Base-by-base conservation (phyloP, 768 basidiomycete species). In the Galerina marginata region DNA sequence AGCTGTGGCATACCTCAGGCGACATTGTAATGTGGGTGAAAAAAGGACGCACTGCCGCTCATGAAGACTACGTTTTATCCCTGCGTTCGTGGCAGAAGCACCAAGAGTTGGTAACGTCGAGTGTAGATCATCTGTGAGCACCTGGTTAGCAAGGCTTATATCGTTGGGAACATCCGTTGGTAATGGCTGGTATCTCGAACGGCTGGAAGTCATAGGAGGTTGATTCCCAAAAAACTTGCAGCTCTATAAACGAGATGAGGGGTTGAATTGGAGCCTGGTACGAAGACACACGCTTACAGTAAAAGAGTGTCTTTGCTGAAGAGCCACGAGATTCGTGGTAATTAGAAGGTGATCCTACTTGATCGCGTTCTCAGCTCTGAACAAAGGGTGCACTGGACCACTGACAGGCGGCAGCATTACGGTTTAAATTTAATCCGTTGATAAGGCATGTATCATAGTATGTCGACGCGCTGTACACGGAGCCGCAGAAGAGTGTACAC, bases 41-140 rank as follows among this genome's bases (percentile, higher is more conserved):
- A 42, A 29, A 6, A n/a, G 11, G 33, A 69, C 73, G 42, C 48
- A 72, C 72, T 74, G 73, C 51, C 73, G 67, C 54, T 73, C 70
- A 42, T 74, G 71, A 44, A 74, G 61, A 14, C 61, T 62, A 26
- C 71, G 63, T 45, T 60, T 67, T 23, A 63, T 67, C n/a, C 60
- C 66, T 9, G 65, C 70, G 60, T 70, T 62, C 47, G 56, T 62
- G n/a, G 38, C 53, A 25, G 48, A 25, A n/a, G 46, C 25, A 36
- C 36, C 26, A 16, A 16, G 20, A 16, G 14, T 36, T 56, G 15
- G 45, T 16, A 42, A 43, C 29, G 29, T 58, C 39, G n/a, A 36
- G 23, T 33, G 47, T 40, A 14, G 33, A 7, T 23, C 47, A 49
- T 49, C 15, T 49, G 9, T 26, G 26, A 9, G 20, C 25, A 5